Evolutionary conservation across 192 early-diverging fungal species (phyloP).

Genomic region (Mortierella antarctica): DNA sequence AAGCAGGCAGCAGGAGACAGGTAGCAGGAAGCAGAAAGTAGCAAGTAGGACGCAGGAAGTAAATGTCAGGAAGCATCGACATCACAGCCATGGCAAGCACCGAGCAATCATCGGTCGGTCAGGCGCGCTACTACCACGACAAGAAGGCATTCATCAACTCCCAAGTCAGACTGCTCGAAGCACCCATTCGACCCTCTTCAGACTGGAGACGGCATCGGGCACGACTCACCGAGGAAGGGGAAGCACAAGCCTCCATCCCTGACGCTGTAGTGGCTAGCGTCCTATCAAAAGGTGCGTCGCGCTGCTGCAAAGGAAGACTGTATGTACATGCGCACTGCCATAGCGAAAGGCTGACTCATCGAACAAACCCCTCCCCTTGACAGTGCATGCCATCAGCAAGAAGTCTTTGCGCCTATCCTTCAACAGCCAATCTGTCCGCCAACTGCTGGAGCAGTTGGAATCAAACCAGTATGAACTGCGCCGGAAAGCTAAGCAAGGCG

Average conservation of each 20-base stretch:
- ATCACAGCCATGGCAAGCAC: constrained; percentile 3
- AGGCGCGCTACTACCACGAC: constrained; percentile 48
- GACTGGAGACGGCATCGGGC: constrained; percentile 28
- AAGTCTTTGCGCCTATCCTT: constrained; percentile 31
- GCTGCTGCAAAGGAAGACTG: background rate
- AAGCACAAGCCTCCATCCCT: constrained; percentile 9
- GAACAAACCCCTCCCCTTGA: background rate
- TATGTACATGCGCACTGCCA: too few species aligned
- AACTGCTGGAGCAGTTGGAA: constrained; percentile 42
- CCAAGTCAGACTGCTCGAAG: constrained; percentile 33
- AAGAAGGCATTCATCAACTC: constrained; percentile 43
- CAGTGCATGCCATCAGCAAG: constrained; percentile 25
- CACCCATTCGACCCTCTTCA: constrained; percentile 7
- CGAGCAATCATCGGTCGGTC: background rate
- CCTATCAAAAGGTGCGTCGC: constrained; percentile 26
- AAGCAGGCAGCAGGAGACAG: background rate
- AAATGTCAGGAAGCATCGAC: background rate
- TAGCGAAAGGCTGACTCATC: background rate
- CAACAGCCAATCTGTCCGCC: constrained; percentile 39
- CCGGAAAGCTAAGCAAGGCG: constrained; percentile 34
- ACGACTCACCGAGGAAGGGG: constrained; percentile 15
- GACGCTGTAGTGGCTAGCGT: constrained; percentile 18
- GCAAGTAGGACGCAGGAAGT: background rate
- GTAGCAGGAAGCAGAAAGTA: background rate
- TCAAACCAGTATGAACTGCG: constrained; percentile 34